Evolutionary conservation across 768 basidiomycete species (phyloP).

Genomic region (Butyriboletus loyo): DNA sequence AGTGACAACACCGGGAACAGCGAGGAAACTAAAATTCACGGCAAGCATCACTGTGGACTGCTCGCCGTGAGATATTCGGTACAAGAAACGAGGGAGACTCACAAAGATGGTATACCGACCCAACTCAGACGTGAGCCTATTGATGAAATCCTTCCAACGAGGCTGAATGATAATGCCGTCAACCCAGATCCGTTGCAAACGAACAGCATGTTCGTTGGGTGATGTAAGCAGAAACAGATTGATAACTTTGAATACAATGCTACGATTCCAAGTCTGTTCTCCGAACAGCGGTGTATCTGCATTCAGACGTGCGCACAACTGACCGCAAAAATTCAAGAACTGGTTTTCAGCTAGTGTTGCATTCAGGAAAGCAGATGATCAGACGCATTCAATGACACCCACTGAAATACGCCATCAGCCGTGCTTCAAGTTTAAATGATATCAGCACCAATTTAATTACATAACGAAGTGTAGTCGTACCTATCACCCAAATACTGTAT

Average conservation of each 20-base stretch:
- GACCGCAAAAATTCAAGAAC: conserved; percentile 12
- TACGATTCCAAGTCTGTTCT: conserved; percentile 7
- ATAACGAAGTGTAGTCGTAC: neutral
- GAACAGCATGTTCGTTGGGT: conserved; percentile 7
- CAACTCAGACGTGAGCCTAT: conserved; percentile 4
- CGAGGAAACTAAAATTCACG: conserved; percentile 14
- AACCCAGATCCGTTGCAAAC: conserved; percentile 13
- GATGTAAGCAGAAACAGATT: neutral
- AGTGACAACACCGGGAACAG: conserved; percentile 3
- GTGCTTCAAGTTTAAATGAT: conserved; percentile 1
- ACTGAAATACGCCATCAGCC: conserved; percentile 13
- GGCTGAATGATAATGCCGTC: conserved; percentile 7
- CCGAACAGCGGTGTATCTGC: conserved; percentile 9
- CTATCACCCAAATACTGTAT: conserved; percentile 12
- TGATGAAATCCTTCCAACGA: conserved; percentile 12
- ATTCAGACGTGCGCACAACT: conserved; percentile 10
- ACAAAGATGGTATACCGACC: conserved; percentile 13
- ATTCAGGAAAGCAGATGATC: neutral
- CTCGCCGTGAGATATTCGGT: neutral
- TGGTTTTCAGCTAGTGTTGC: conserved; percentile 8
- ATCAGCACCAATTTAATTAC: neutral
- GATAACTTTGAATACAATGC: neutral
- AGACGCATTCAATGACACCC: neutral
- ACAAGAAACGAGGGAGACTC: neutral
- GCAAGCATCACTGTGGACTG: conserved; percentile 21